phyloP scores from a whole-genome alignment of 2,329 filamentous ascomycete genomes.

The Ceratocystiopsis minuta region DNA sequence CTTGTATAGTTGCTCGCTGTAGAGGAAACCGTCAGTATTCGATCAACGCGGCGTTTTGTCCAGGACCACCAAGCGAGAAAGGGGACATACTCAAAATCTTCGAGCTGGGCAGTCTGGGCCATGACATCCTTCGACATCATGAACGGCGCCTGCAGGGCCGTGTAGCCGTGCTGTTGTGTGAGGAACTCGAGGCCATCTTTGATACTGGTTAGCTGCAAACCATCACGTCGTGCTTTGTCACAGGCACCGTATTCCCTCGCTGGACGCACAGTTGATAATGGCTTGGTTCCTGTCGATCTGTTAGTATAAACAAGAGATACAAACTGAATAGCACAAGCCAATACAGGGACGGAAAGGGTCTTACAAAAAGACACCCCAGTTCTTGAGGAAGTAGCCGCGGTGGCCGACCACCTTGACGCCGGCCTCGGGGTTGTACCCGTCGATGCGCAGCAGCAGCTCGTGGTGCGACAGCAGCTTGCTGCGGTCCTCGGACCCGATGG shows the following conservation, averaged over 20 bases:
- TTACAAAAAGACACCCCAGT: constrained; percentile 43
- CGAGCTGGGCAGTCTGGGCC: constrained; percentile 94
- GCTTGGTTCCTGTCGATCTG: constrained; percentile 46
- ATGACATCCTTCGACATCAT: constrained; percentile 92
- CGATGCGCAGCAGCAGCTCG: constrained; percentile 73
- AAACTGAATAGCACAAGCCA: too few species aligned
- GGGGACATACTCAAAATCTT: constrained; percentile 55
- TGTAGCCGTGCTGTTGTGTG: constrained; percentile 54
- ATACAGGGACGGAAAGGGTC: neutral
- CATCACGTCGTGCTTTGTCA: neutral
- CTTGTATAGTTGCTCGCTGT: constrained; percentile 83
- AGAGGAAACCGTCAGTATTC: neutral
- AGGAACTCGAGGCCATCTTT: constrained; percentile 70
- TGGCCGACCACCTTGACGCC: constrained; percentile 91
- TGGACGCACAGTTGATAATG: constrained; percentile 54
- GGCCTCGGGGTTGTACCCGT: constrained; percentile 83
- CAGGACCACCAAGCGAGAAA: neutral
- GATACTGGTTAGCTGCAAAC: neutral
- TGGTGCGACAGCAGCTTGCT: constrained; percentile 68
- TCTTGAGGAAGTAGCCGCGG: constrained; percentile 79
- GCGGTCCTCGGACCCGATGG: constrained; percentile 40
- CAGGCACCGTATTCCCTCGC: too few species aligned
- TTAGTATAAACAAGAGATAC: neutral
- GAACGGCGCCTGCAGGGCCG: constrained; percentile 67
- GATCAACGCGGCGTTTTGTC: neutral